A percentile compares a stretch with the other conserved stretches of the same genome.
Conservation (phyloP, 2,329 filamentous ascomycete species). For the Ceratocystis smalleyi region DNA sequence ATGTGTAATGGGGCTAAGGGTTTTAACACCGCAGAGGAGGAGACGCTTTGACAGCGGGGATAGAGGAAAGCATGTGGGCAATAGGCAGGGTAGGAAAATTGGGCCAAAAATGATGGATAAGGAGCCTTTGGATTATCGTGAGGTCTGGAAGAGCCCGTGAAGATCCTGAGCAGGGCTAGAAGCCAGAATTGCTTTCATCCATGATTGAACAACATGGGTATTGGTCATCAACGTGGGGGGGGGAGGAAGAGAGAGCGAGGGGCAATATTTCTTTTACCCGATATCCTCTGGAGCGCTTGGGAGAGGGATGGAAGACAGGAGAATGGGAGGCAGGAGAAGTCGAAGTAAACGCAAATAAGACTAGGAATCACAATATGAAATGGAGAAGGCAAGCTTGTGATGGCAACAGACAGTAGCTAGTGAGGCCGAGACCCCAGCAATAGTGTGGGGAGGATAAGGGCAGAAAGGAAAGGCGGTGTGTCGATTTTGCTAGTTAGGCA, state of each 20-base stretch:
- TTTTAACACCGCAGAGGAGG: not conserved
- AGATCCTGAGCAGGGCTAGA: too few relatives aligned
- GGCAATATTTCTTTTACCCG: not conserved
- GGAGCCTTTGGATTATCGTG: not conserved
- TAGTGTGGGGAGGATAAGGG: not conserved
- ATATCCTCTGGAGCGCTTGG: too few relatives aligned
- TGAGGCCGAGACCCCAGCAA: not conserved
- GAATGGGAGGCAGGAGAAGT: not conserved
- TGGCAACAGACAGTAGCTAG: too few relatives aligned
- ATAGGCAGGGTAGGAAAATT: not conserved
- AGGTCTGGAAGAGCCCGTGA: not conserved
- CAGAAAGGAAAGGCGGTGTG: slow-evolving; percentile 2
- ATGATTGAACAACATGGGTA: not conserved
- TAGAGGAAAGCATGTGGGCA: not conserved
- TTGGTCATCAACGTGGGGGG: not conserved
- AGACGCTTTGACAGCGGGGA: not conserved
- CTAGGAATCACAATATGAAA: not conserved
- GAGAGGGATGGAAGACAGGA: not conserved
- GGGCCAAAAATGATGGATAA: not conserved
- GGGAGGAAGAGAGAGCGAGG: not conserved
- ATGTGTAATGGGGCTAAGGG: not conserved
- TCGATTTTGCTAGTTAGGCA: not conserved
- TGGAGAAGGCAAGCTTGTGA: too few relatives aligned
- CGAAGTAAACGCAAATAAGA: not conserved
- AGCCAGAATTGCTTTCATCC: not conserved